Conservation (phyloP, 208 protist genomes). For the Leishmania turanica region DNA sequence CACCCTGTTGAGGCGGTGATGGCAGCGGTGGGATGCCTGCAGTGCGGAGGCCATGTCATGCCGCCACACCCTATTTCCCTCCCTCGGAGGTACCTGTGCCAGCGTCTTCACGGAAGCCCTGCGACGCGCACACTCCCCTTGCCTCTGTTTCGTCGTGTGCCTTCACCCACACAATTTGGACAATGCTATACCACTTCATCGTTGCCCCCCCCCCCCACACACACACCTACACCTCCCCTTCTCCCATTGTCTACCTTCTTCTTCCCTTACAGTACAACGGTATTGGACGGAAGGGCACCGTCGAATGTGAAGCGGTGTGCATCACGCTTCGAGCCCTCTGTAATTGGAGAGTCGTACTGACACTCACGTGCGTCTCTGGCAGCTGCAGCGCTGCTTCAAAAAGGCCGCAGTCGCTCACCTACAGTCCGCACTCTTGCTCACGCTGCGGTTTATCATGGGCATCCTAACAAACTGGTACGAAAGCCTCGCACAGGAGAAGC, state of each 20-base stretch:
- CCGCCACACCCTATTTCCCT: not conserved
- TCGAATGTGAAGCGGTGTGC: not conserved
- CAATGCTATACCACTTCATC: not conserved
- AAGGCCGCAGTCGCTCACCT: not conserved
- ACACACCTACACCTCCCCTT: not conserved
- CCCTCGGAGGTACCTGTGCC: not conserved
- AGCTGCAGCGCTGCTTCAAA: not conserved
- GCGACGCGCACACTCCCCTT: not conserved
- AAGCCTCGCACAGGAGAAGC: slow-evolving; percentile 57
- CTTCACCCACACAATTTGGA: not conserved
- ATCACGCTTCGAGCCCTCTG: not conserved
- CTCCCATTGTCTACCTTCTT: not conserved
- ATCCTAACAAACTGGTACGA: slow-evolving; percentile 71
- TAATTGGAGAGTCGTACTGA: not conserved
- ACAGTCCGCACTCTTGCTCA: not conserved
- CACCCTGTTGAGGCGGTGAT: not conserved
- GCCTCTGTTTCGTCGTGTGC: not conserved
- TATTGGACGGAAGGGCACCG: not conserved
- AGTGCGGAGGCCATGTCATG: not conserved
- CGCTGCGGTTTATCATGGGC: slow-evolving; percentile 39
- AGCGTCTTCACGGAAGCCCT: not conserved
- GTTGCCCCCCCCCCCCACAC: not conserved
- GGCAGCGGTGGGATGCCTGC: not conserved
- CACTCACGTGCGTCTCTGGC: not conserved
- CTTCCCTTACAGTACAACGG: not conserved